Percentiles rank a stretch among this genome's conserved stretches.
Conservation (phyloP, 129 eudicot genomes). For the Flaveria robusta region DNA sequence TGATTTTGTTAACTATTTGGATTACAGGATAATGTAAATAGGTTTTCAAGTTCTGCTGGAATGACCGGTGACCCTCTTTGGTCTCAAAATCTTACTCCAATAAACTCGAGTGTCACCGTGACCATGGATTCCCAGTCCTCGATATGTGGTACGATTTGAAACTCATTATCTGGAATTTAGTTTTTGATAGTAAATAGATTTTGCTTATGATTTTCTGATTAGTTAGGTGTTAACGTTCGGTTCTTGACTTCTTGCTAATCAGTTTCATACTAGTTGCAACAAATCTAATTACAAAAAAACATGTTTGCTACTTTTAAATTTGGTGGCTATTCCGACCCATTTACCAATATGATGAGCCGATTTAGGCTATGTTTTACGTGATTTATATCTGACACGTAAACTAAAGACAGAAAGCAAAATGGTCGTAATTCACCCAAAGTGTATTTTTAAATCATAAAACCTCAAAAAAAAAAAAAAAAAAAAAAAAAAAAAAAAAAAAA, state of each 20-base stretch:
- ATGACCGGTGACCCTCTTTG: constrained; percentile 38
- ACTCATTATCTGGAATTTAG: neutral
- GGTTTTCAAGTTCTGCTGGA: constrained; percentile 46
- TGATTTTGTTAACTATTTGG: constrained; percentile 8
- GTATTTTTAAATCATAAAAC: neutral
- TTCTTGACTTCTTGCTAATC: neutral
- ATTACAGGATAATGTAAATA: constrained; percentile 37
- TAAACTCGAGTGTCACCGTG: constrained; percentile 48
- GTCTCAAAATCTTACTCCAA: constrained; percentile 52
- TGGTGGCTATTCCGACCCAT: neutral
- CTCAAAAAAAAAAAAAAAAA: no score
- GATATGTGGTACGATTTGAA: constrained; percentile 60
- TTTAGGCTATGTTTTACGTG: neutral
- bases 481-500: no score
- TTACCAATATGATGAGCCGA: neutral
- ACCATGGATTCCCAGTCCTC: constrained; percentile 82
- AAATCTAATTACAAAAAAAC: no score
- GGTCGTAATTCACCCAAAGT: neutral
- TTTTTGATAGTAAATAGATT: neutral
- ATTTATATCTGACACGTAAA: neutral
- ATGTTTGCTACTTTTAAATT: no score
- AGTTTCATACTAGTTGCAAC: neutral
- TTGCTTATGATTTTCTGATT: constrained; percentile 6
- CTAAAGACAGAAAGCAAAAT: neutral
- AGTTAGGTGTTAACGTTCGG: neutral